Conservation (phyloP, 2,329 filamentous ascomycete genomes). For the Botryotinia convoluta region DNA sequence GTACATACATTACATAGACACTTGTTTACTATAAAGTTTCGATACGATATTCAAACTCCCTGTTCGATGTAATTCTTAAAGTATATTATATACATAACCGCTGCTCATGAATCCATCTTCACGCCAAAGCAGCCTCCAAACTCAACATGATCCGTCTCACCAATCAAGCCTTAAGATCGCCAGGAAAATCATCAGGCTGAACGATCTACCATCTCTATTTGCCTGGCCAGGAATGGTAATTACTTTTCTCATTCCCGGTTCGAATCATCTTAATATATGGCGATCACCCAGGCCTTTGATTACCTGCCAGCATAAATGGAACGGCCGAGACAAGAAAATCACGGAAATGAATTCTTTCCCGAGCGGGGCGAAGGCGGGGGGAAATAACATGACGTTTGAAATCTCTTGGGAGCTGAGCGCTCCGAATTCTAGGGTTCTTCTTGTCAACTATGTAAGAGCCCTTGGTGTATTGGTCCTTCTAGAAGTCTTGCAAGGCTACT, state of each 20-base stretch:
- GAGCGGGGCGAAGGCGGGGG: not conserved
- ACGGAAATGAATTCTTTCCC: slow-evolving; percentile 2
- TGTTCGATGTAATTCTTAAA: not conserved
- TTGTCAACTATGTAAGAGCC: not conserved
- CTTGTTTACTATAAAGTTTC: not conserved
- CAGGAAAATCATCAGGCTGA: not conserved
- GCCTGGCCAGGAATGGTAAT: not conserved
- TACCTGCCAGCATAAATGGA: not conserved
- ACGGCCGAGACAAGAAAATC: not conserved
- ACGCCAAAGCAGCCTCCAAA: not conserved
- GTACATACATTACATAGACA: not conserved
- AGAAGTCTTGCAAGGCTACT: not conserved
- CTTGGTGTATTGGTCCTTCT: not conserved
- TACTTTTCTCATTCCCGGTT: not conserved
- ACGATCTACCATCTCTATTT: not conserved
- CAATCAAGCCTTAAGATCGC: not conserved
- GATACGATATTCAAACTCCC: not conserved
- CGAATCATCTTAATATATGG: not conserved
- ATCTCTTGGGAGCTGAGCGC: not conserved
- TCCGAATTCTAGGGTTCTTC: not conserved
- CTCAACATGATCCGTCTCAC: not conserved
- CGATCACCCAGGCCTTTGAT: not conserved
- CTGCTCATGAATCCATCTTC: not conserved
- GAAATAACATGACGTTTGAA: not conserved
- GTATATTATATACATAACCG: not conserved